These are phyloP conservation scores for Chlamydomonas sp. DNA, from an alignment of 139 green algal species.

Conservation along the genomic window DNA sequence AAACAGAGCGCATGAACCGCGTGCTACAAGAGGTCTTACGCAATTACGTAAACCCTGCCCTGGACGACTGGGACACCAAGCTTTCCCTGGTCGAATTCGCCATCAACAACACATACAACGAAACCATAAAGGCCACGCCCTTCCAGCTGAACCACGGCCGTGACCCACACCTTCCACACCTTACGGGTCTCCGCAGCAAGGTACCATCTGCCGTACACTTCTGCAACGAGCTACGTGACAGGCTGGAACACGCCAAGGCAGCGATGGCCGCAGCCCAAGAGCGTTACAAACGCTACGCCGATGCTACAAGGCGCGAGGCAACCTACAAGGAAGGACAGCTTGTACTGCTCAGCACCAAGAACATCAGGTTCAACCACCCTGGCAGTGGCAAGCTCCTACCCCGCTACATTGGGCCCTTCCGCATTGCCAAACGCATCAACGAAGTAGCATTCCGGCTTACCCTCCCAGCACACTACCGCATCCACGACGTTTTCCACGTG, in stretches of 20 bases:
- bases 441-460: neutral
- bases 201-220: neutral
- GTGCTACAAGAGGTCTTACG: slow-evolving; percentile 67
- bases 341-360: slow-evolving; percentile 43
- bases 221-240: neutral
- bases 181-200: too few relatives aligned
- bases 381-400: slow-evolving; percentile 49
- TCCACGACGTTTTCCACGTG: too few relatives aligned
- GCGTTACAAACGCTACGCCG: slow-evolving; percentile 10
- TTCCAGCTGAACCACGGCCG: slow-evolving; percentile 50
- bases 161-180: neutral
- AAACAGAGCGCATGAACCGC: slow-evolving; percentile 72
- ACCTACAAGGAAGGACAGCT: slow-evolving; percentile 2
- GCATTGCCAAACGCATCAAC: neutral
- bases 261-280: slow-evolving; percentile 29
- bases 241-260: neutral
- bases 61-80: slow-evolving; percentile 60
- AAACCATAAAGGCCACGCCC: slow-evolving; percentile 34
- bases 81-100: slow-evolving; percentile 60
- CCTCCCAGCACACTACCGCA: too few relatives aligned
- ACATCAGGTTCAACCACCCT: slow-evolving; percentile 27
- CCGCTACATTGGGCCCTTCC: slow-evolving; percentile 54
- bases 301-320: neutral
- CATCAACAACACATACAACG: slow-evolving; percentile 57
- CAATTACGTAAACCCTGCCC: slow-evolving; percentile 24